These are phyloP conservation scores for Pseudozyma thailandica DNA, from an alignment of 1,284 basidiomycete species.

Conservation along the genomic window DNA sequence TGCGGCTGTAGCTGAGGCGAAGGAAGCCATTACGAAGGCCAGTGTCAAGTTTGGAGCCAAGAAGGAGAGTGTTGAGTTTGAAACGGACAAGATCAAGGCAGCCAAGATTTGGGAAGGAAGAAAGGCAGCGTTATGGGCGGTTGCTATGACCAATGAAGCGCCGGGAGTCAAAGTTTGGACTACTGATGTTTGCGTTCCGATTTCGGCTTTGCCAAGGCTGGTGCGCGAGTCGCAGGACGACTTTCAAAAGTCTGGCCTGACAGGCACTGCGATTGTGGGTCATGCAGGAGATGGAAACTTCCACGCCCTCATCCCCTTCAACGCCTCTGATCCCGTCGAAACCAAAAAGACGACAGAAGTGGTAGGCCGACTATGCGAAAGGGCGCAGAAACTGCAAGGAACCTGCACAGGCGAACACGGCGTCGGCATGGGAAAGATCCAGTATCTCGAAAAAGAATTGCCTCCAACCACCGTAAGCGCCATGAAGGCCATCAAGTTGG, in stretches of 20 bases:
- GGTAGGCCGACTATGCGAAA: slow-evolving; percentile 70
- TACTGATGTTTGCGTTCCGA: slow-evolving; percentile 80
- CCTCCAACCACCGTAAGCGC: slow-evolving; percentile 50
- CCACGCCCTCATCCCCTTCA: slow-evolving; percentile 59
- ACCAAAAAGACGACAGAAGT: slow-evolving; percentile 68
- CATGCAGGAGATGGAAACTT: slow-evolving; percentile 85
- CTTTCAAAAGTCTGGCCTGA: slow-evolving; percentile 31
- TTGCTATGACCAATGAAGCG: slow-evolving; percentile 73
- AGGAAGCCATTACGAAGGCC: slow-evolving; percentile 34
- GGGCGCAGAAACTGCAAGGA: slow-evolving; percentile 70
- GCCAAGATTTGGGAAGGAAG: slow-evolving; percentile 83
- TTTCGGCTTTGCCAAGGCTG: slow-evolving; percentile 80
- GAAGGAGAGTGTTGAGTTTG: slow-evolving; percentile 71
- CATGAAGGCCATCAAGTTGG: slow-evolving; percentile 55
- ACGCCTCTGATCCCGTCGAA: slow-evolving; percentile 41
- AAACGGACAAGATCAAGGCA: slow-evolving; percentile 77
- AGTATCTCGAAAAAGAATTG: slow-evolving; percentile 55
- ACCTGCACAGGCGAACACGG: slow-evolving; percentile 70
- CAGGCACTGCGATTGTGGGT: slow-evolving; percentile 74
- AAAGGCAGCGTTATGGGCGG: slow-evolving; percentile 82
- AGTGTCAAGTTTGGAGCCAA: slow-evolving; percentile 34
- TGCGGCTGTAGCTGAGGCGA: slow-evolving; percentile 64
- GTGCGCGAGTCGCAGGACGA: slow-evolving; percentile 69
- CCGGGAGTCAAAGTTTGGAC: slow-evolving; percentile 78
- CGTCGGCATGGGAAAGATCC: slow-evolving; percentile 56